Evolutionary conservation across 768 basidiomycete species (phyloP).

Genomic region (Russula griseocarnosa): DNA sequence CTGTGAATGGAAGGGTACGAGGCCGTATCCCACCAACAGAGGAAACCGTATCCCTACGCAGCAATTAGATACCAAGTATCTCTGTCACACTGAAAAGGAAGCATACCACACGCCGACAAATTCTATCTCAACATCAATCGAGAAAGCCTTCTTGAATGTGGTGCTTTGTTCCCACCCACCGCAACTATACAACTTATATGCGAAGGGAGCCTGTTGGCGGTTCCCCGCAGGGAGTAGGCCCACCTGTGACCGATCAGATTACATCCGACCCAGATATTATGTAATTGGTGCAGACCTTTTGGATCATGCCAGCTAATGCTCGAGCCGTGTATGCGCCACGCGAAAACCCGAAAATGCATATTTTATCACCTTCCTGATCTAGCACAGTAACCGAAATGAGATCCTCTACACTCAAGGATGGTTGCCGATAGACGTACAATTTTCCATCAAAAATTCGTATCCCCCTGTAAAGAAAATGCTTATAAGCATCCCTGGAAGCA

Average conservation of each 20-base stretch:
- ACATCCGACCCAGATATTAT: background rate
- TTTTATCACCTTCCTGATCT: constrained; percentile 70
- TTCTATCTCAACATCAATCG: constrained; percentile 66
- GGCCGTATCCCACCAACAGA: constrained; percentile 73
- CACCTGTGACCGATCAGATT: constrained; percentile 40
- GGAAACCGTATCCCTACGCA: constrained; percentile 62
- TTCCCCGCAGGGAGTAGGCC: constrained; percentile 68
- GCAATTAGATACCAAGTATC: constrained; percentile 7
- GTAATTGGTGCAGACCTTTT: constrained; percentile 43
- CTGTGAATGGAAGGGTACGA: constrained; percentile 60
- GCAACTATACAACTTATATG: constrained; percentile 66
- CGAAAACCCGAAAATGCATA: constrained; percentile 79
- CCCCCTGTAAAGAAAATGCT: constrained; percentile 45
- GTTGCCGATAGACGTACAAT: constrained; percentile 43
- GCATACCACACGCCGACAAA: constrained; percentile 69
- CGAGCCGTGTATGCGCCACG: constrained; percentile 72
- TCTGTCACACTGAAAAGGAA: background rate
- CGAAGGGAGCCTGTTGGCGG: constrained; percentile 73
- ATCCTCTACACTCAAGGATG: background rate
- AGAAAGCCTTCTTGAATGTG: constrained; percentile 71
- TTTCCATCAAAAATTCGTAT: constrained; percentile 77
- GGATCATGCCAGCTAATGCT: constrained; percentile 71
- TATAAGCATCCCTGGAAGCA: background rate
- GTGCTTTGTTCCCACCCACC: constrained; percentile 64
- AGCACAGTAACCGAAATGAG: constrained; percentile 30